These are phyloP conservation scores for Crepidotus variabilis DNA, from an alignment of 768 basidiomycete species.

Conservation along the genomic window DNA sequence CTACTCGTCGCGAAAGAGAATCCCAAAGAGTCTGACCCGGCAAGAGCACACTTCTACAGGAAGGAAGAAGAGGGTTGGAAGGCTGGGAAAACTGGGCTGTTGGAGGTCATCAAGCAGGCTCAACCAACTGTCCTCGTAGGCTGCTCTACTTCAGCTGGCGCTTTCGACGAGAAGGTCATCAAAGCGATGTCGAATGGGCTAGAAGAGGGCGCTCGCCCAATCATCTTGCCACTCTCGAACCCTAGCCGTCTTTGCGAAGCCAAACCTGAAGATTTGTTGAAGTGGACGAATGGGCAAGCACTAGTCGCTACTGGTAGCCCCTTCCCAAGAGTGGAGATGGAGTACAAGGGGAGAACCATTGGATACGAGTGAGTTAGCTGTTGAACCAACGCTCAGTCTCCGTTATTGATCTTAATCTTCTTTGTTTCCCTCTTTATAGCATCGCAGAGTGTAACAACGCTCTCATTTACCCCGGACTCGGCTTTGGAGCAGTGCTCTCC, in stretches of 20 bases:
- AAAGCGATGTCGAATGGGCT: slow-evolving; percentile 51
- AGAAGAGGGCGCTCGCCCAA: slow-evolving; percentile 64
- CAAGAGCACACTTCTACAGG: slow-evolving; percentile 48
- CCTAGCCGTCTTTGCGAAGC: slow-evolving; percentile 77
- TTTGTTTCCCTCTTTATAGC: slow-evolving; percentile 24
- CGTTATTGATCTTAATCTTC: background rate
- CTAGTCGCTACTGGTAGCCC: slow-evolving; percentile 84
- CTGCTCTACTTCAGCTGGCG: slow-evolving; percentile 73
- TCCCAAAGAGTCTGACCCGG: slow-evolving; percentile 17
- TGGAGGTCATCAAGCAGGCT: slow-evolving; percentile 68
- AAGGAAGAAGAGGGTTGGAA: slow-evolving; percentile 56
- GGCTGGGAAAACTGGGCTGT: slow-evolving; percentile 45
- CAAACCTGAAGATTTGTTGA: slow-evolving; percentile 61
- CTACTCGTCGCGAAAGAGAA: slow-evolving; percentile 23
- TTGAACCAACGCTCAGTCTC: background rate
- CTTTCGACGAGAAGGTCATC: slow-evolving; percentile 73
- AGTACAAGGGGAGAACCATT: slow-evolving; percentile 57
- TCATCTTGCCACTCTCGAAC: slow-evolving; percentile 84
- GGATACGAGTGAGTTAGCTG: slow-evolving; percentile 40
- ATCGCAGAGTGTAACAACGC: slow-evolving; percentile 79
- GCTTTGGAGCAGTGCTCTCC: slow-evolving; percentile 73
- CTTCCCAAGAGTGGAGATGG: slow-evolving; percentile 69
- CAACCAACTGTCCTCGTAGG: slow-evolving; percentile 85
- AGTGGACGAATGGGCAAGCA: slow-evolving; percentile 80
- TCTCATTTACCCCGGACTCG: slow-evolving; percentile 82